These are phyloP conservation scores for Nemania sp. DNA, from an alignment of 2,329 filamentous ascomycete species.

Conservation along the genomic window DNA sequence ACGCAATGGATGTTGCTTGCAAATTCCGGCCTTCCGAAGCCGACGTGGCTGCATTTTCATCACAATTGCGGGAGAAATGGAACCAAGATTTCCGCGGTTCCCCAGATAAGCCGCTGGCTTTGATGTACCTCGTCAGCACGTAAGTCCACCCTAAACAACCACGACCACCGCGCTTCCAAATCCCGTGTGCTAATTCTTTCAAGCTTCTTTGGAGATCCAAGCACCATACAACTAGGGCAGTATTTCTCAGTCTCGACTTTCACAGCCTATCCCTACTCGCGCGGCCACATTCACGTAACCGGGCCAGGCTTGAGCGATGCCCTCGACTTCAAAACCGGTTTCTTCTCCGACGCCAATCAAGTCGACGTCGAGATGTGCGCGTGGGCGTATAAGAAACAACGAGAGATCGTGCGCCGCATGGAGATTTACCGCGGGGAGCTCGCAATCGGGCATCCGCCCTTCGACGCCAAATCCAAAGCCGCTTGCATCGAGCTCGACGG, in stretches of 20 bases:
- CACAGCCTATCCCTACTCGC: slow-evolving; percentile 7
- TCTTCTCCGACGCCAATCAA: not conserved
- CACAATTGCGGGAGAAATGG: slow-evolving; percentile 5
- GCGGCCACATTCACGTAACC: slow-evolving; percentile 10
- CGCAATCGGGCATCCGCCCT: not conserved
- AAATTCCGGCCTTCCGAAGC: slow-evolving; percentile 13
- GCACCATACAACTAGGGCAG: slow-evolving; percentile 1
- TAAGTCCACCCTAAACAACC: not conserved
- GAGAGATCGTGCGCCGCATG: slow-evolving; percentile 8
- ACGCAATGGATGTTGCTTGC: slow-evolving; percentile 5
- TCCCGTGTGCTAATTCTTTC: not conserved
- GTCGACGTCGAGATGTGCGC: slow-evolving; percentile 3
- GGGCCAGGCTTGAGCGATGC: slow-evolving; percentile 2
- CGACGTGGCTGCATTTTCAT: slow-evolving; percentile 5
- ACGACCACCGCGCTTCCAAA: not conserved
- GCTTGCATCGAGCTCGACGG: not conserved
- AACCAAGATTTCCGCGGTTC: not conserved
- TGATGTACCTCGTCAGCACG: not conserved
- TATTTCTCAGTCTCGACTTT: slow-evolving; percentile 3
- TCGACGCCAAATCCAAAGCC: slow-evolving; percentile 1
- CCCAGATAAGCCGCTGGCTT: slow-evolving; percentile 42
- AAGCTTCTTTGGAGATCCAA: not conserved
- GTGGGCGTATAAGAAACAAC: slow-evolving; percentile 6
- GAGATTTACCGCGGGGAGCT: slow-evolving; percentile 6
- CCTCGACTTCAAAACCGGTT: not conserved